Evolutionary conservation across 1,284 basidiomycete species (phyloP).

Genomic region (Ustilago xerochloae): DNA sequence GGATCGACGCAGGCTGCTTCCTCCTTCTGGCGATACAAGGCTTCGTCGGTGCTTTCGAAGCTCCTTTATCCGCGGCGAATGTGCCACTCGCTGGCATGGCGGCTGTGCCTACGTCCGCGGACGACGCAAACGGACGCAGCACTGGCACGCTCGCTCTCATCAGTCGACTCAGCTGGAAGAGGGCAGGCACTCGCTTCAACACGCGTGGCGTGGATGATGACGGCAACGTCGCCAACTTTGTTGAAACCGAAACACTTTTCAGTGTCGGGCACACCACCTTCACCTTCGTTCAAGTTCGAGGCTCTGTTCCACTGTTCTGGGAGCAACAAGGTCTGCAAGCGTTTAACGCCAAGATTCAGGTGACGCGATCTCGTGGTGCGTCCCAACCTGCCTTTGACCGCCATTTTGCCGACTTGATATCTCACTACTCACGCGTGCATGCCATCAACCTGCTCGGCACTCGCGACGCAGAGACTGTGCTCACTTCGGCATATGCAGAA

Average conservation of each 20-base stretch:
- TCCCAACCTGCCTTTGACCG: slow-evolving; percentile 96
- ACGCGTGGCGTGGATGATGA: slow-evolving; percentile 97
- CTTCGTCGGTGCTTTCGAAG: slow-evolving; percentile 77
- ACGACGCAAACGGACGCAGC: background rate
- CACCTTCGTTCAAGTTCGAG: slow-evolving; percentile 91
- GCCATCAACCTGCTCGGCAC: slow-evolving; percentile 66
- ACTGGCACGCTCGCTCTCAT: slow-evolving; percentile 79
- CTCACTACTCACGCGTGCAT: slow-evolving; percentile 60
- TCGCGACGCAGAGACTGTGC: slow-evolving; percentile 83
- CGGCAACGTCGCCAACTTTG: slow-evolving; percentile 96
- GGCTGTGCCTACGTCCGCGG: slow-evolving; percentile 72
- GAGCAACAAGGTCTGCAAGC: slow-evolving; percentile 87
- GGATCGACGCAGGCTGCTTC: slow-evolving; percentile 73
- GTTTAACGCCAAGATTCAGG: slow-evolving; percentile 60
- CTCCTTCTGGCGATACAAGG: slow-evolving; percentile 89
- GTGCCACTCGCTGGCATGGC: background rate
- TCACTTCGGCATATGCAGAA: slow-evolving; percentile 80
- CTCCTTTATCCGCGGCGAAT: slow-evolving; percentile 70
- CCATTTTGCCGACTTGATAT: slow-evolving; percentile 82
- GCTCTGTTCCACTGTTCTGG: slow-evolving; percentile 88
- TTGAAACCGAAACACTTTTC: slow-evolving; percentile 94
- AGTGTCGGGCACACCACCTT: slow-evolving; percentile 84
- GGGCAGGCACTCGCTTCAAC: slow-evolving; percentile 96
- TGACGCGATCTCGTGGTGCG: slow-evolving; percentile 82
- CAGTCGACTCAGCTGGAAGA: slow-evolving; percentile 88